phyloP scores from a whole-genome alignment of 768 basidiomycete species.

The Hygrophoropsis aurantiaca region DNA sequence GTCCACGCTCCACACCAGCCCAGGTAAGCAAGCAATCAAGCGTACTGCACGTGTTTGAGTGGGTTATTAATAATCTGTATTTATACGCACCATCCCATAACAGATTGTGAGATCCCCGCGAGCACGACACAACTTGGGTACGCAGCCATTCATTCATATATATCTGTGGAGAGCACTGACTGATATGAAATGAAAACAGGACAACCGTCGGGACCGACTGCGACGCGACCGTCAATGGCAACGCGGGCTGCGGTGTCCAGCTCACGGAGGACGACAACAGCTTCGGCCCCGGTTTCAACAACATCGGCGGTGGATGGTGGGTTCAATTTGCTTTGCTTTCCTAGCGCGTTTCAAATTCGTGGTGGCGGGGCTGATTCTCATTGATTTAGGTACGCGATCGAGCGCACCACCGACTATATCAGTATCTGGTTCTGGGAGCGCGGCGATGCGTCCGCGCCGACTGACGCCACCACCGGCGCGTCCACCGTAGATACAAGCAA shows the following conservation, averaged over 20 bases:
- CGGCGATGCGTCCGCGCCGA: slow-evolving; percentile 28
- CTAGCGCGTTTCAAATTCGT: too few relatives aligned
- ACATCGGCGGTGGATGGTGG: slow-evolving; percentile 41
- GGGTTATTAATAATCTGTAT: too few relatives aligned
- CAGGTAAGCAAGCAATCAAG: slow-evolving; percentile 37
- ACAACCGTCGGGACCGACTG: slow-evolving; percentile 21
- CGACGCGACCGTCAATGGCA: slow-evolving; percentile 22
- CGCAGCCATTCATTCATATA: not conserved
- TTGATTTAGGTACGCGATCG: slow-evolving; percentile 36
- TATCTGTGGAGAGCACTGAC: too few relatives aligned
- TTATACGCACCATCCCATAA: too few relatives aligned
- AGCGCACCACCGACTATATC: slow-evolving; percentile 33
- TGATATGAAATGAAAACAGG: too few relatives aligned
- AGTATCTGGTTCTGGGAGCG: slow-evolving; percentile 44
- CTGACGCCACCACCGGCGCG: slow-evolving; percentile 26
- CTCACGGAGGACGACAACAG: slow-evolving; percentile 22
- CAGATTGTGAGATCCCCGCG: slow-evolving; percentile 28
- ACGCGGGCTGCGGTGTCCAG: slow-evolving; percentile 38
- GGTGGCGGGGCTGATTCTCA: not conserved
- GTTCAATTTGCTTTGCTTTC: slow-evolving; percentile 3
- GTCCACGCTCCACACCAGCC: slow-evolving; percentile 55
- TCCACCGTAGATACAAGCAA: slow-evolving; percentile 14
- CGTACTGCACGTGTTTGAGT: slow-evolving; percentile 12
- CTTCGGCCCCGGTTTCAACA: slow-evolving; percentile 29
- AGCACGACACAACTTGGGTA: slow-evolving; percentile 25